Percentiles rank a stretch among this genome's conserved stretches.
These are phyloP conservation scores for Aspergillus oerlinghausenensis DNA, from an alignment of 2,329 filamentous ascomycete genomes.

Conservation along the genomic window DNA sequence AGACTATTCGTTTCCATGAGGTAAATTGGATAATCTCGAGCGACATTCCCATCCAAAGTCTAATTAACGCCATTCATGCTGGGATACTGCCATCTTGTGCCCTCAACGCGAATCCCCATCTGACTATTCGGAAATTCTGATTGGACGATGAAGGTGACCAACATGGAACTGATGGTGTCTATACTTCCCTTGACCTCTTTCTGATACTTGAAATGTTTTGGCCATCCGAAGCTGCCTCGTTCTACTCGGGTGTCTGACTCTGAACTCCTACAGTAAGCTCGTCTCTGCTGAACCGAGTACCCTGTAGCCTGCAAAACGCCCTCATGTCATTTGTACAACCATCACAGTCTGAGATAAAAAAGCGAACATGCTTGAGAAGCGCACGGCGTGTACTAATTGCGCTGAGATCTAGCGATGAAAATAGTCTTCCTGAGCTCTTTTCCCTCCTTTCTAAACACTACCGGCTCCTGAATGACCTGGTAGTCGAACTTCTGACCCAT, in stretches of 20 bases:
- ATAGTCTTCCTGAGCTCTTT: slow-evolving; percentile 22
- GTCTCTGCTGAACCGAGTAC: too few relatives aligned
- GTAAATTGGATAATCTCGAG: neutral
- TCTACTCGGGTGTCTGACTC: neutral
- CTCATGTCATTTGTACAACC: neutral
- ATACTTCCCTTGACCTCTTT: neutral
- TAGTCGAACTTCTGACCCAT: slow-evolving; percentile 55
- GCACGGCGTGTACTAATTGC: slow-evolving; percentile 3
- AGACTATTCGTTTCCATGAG: neutral
- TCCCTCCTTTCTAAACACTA: slow-evolving; percentile 39
- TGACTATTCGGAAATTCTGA: slow-evolving; percentile 21
- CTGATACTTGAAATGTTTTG: neutral
- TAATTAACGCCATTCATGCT: neutral
- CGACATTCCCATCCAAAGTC: neutral
- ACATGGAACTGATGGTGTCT: neutral
- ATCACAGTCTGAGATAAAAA: neutral
- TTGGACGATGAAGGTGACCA: slow-evolving; percentile 9
- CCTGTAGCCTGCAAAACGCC: neutral
- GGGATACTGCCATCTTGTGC: neutral
- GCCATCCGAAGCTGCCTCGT: neutral
- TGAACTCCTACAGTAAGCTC: neutral
- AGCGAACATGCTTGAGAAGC: neutral
- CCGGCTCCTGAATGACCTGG: slow-evolving; percentile 48
- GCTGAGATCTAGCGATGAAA: slow-evolving; percentile 31
- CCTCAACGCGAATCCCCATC: slow-evolving; percentile 6